A percentile compares a stretch with the other conserved stretches of the same genome.
Conservation (phyloP, 1,284 basidiomycete species). For the Rhodotorula mucilaginosa region DNA sequence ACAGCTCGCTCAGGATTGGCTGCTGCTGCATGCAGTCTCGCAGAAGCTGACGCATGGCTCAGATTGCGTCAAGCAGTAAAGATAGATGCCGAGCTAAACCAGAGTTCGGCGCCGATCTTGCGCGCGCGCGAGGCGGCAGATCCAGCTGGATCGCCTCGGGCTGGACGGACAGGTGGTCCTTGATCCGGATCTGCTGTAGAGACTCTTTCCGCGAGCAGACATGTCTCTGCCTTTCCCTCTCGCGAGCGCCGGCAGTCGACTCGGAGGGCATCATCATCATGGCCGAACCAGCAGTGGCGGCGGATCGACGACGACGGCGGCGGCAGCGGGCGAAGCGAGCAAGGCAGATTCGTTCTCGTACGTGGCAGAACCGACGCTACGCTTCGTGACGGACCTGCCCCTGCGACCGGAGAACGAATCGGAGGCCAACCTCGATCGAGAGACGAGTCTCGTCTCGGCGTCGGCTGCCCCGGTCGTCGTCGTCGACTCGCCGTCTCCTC, state of each 20-base stretch:
- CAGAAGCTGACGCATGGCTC: too few relatives aligned
- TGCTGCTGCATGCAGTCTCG: too few relatives aligned
- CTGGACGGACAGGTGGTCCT: too few relatives aligned
- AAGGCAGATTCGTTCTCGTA: conserved; percentile 16
- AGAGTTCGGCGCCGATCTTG: neutral
- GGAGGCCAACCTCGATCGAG: neutral
- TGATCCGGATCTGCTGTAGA: too few relatives aligned
- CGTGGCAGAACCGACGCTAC: conserved; percentile 4
- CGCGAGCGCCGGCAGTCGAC: neutral
- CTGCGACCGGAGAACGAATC: neutral
- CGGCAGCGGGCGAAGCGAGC: neutral
- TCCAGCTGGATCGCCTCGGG: too few relatives aligned
- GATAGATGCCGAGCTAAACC: neutral
- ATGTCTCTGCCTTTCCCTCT: neutral
- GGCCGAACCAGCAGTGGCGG: neutral
- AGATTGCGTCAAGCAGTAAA: neutral
- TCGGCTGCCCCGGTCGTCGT: neutral
- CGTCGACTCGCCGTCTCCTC: neutral
- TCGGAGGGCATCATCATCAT: neutral
- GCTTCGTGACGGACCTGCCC: conserved; percentile 17
- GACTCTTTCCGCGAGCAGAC: too few relatives aligned
- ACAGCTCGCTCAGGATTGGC: too few relatives aligned
- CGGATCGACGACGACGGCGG: neutral
- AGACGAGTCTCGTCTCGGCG: neutral
- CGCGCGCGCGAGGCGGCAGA: too few relatives aligned